These are phyloP conservation scores for Gonapodya sp. DNA, from an alignment of 192 early-diverging fungal genomes.

Conservation along the genomic window DNA sequence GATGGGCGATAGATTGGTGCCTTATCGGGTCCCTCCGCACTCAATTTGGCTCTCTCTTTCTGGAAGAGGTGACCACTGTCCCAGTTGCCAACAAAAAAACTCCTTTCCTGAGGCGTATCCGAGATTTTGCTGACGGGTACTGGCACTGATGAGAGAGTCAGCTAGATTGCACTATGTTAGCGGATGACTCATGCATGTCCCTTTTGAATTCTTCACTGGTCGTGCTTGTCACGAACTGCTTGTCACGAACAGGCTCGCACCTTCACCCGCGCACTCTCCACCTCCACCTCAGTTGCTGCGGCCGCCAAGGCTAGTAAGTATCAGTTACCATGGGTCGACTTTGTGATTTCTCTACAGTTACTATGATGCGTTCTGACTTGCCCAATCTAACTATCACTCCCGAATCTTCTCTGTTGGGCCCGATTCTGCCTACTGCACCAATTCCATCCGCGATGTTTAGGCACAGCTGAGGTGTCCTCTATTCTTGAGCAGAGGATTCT, in stretches of 20 bases:
- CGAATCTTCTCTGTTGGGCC: too few species aligned
- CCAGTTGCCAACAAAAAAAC: background rate
- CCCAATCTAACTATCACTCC: too few species aligned
- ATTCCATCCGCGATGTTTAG: slow-evolving; percentile 15
- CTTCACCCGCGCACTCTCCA: background rate
- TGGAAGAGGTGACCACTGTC: too few species aligned
- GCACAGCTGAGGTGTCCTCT: slow-evolving; percentile 90
- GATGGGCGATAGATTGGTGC: background rate
- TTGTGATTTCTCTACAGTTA: too few species aligned
- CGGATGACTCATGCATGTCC: too few species aligned
- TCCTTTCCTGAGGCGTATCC: background rate
- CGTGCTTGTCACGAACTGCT: background rate
- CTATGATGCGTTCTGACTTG: too few species aligned
- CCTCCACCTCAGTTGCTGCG: background rate
- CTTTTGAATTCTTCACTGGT: too few species aligned
- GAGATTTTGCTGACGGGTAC: background rate
- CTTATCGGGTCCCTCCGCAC: background rate
- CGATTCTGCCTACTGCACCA: background rate
- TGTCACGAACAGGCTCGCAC: background rate
- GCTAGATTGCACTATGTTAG: too few species aligned
- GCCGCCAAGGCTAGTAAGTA: background rate
- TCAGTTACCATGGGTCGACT: too few species aligned
- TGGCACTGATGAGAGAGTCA: background rate
- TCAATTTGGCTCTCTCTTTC: background rate
- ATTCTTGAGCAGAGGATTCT: slow-evolving; percentile 97